Base-by-base conservation (phyloP, 2,329 filamentous ascomycete species). In the Paecilomyces formosus region DNA sequence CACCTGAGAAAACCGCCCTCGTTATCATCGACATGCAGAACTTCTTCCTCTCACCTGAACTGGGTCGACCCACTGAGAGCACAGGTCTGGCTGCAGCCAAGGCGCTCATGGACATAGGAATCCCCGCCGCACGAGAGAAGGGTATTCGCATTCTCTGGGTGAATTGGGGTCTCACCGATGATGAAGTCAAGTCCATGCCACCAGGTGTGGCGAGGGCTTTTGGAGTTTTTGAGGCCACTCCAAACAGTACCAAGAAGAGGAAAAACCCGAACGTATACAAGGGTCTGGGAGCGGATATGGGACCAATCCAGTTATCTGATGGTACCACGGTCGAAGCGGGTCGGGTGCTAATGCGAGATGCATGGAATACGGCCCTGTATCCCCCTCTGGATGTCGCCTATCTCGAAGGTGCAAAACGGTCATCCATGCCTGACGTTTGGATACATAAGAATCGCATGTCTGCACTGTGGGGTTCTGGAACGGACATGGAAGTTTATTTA, bases 391-490 rank as follows among this genome's bases (percentile, higher is more conserved):
- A 75, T 33, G 67, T 61, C 7, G 67, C 73, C 18, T 76, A 77
- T 54, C 59, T 71, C 33, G 63, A 72, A 54, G 70, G 70, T 7
- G 58, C 57, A 39, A 61, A 58, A 9, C 52, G 58, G 2, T 51
- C 53, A 5, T 63, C 22, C 12, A 52, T 64, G 30, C 72, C 75
- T 0, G 83, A 86, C 65, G 70, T 82, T 9, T 78, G 76, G 66
- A 78, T 82, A 60, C 70, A 81, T 64, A 86, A 86, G 73, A 81
- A 84, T 62, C 75, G 83, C 21, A 81, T 85, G 74, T 82, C 79
- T 21, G 84, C 82, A 2, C 71, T 86, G 54, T 85, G 82, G 81
- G 74, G 73, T 24, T 64, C 69, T 8, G 66, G 66, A 11, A 79
- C 79, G 52, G 71, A 74, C 7, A 71, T 82, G 53, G 76, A 75